phyloP scores from a whole-genome alignment of 768 basidiomycete species.

The Tubosaeta sp. region DNA sequence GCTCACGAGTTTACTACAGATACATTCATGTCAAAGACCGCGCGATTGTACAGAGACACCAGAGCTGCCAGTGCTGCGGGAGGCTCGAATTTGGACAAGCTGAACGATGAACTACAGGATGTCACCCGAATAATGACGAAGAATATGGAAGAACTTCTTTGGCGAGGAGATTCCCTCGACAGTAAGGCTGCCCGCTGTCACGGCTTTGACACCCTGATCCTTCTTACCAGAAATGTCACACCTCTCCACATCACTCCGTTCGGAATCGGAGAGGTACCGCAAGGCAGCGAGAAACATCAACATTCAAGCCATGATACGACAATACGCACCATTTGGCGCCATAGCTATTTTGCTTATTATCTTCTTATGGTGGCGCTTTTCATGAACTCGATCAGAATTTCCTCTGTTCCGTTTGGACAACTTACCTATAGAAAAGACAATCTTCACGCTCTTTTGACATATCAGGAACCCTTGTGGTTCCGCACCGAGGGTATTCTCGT shows the following conservation, averaged over 20 bases:
- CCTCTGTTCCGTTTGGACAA: conserved; percentile 15
- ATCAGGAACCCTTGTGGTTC: too few species aligned
- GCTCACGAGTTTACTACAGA: conserved; percentile 45
- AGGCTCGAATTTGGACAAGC: conserved; percentile 67
- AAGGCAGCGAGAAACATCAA: conserved; percentile 95
- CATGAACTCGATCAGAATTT: conserved; percentile 31
- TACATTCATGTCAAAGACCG: conserved; percentile 98
- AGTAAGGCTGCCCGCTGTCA: conserved; percentile 45
- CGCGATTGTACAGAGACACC: conserved; percentile 91
- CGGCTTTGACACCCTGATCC: background rate
- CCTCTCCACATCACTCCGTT: conserved; percentile 86
- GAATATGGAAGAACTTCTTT: conserved; percentile 98
- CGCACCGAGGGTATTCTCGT: too few species aligned
- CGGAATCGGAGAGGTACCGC: conserved; percentile 97
- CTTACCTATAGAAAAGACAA: conserved; percentile 25
- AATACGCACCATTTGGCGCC: conserved; percentile 91
- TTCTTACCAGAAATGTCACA: conserved; percentile 83
- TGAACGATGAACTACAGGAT: conserved; percentile 96
- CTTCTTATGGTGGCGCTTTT: conserved; percentile 76
- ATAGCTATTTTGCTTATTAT: conserved; percentile 75
- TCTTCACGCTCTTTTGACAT: conserved; percentile 19
- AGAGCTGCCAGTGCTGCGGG: conserved; percentile 72
- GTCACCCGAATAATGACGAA: conserved; percentile 99
- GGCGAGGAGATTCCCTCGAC: conserved; percentile 97
- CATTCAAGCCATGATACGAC: conserved; percentile 86